Conservation (phyloP, 176 grass and related monocot genomes). For the Oryza glumipatula region DNA sequence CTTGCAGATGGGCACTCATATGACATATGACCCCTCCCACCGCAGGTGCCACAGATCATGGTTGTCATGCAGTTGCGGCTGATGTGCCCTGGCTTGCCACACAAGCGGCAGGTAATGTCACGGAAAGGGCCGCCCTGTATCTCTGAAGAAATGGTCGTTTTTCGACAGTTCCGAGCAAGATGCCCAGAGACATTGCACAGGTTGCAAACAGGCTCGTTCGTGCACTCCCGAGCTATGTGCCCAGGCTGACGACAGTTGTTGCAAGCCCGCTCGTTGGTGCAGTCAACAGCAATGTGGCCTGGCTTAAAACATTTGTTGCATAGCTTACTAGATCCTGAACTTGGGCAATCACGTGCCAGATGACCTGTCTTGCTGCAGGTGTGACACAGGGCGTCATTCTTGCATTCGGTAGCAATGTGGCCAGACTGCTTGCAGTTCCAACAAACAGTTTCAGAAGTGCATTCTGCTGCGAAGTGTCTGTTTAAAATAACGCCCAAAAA, state of each 20-base stretch:
- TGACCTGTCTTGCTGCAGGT: constrained; percentile 86
- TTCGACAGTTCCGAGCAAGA: constrained; percentile 70
- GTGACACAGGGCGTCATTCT: constrained; percentile 81
- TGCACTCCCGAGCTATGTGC: constrained; percentile 87
- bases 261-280: constrained; percentile 83
- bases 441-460: constrained; percentile 72
- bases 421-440: constrained; percentile 94
- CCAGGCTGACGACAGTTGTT: constrained; percentile 91
- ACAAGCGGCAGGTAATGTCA: constrained; percentile 69
- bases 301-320: constrained; percentile 92
- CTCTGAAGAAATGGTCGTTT: constrained; percentile 67
- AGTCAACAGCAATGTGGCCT: constrained; percentile 80
- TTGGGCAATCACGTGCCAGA: constrained; percentile 73
- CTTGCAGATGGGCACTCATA: constrained; percentile 82
- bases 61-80: constrained; percentile 67
- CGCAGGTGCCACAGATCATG: constrained; percentile 85
- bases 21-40: constrained; percentile 79
- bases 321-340: constrained; percentile 58
- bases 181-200: constrained; percentile 88
- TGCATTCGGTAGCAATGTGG: constrained; percentile 81
- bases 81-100: constrained; percentile 74
- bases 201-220: constrained; percentile 83
- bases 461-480: constrained; percentile 84
- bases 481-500: not conserved
- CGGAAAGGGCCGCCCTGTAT: constrained; percentile 56